phyloP scores from a whole-genome alignment of 768 basidiomycete genomes.

The Pisolithus orientalis region DNA sequence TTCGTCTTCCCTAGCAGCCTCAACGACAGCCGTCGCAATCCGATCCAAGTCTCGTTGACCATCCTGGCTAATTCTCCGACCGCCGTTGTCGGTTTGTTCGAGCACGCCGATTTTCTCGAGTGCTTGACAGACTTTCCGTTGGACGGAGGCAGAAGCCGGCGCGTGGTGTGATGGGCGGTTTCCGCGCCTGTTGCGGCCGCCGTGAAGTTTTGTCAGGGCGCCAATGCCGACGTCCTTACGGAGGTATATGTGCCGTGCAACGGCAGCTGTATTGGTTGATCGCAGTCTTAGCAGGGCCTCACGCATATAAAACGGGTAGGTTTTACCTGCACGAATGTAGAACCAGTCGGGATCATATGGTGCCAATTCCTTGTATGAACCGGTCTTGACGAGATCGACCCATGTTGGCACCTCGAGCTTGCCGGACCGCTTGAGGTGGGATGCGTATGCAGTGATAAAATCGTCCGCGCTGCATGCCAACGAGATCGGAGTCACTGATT shows the following conservation, averaged over 20 bases:
- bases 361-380: conserved; percentile 94
- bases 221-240: conserved; percentile 96
- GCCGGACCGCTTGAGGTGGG: conserved; percentile 95
- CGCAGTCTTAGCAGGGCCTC: not conserved
- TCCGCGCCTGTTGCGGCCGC: conserved; percentile 91
- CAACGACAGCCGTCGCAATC: conserved; percentile 85
- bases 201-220: conserved; percentile 92
- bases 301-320: conserved; percentile 7
- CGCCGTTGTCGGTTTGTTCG: conserved; percentile 89
- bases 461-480: conserved; percentile 66
- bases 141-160: conserved; percentile 78
- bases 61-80: conserved; percentile 93
- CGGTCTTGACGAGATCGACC: conserved; percentile 99
- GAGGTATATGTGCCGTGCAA: conserved; percentile 99
- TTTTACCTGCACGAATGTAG: conserved; percentile 95
- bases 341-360: conserved; percentile 99
- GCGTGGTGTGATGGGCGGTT: conserved; percentile 96
- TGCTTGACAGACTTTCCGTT: conserved; percentile 94
- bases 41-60: conserved; percentile 94
- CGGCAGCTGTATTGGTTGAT: conserved; percentile 54
- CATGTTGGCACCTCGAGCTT: conserved; percentile 99
- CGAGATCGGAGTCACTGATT: conserved; percentile 14
- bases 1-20: conserved; percentile 67
- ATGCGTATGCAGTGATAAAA: conserved; percentile 91
- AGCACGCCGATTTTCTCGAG: conserved; percentile 98